phyloP scores from a whole-genome alignment of 2,329 filamentous ascomycete species.

The Volutella citrinella region DNA sequence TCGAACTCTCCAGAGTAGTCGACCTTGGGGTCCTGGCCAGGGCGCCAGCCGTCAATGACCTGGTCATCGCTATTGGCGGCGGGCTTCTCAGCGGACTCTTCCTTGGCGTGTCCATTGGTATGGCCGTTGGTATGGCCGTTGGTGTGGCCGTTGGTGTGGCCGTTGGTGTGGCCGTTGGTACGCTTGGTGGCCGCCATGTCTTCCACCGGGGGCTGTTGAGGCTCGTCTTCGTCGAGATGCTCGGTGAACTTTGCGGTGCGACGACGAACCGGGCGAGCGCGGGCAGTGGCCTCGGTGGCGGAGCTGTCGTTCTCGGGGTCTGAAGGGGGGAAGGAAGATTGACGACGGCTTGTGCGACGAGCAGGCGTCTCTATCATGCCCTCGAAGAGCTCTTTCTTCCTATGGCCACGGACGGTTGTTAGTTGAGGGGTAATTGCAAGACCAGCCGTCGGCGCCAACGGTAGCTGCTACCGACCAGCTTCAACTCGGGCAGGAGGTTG shows the following conservation, averaged over 20 bases:
- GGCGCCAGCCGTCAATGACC: constrained; percentile 53
- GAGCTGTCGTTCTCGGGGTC: constrained; percentile 47
- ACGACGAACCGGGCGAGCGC: constrained; percentile 37
- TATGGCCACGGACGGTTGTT: constrained; percentile 21
- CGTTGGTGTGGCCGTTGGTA: constrained; percentile 31
- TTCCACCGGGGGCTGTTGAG: constrained; percentile 19
- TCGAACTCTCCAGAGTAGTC: constrained; percentile 68
- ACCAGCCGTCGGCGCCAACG: neutral
- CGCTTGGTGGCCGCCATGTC: constrained; percentile 27
- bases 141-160: constrained; percentile 14
- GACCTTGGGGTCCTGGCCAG: constrained; percentile 58
- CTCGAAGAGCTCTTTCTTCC: constrained; percentile 60
- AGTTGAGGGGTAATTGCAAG: neutral
- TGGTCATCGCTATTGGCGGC: constrained; percentile 28
- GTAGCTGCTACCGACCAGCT: neutral
- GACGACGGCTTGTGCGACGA: constrained; percentile 47
- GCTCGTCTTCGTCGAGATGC: constrained; percentile 45
- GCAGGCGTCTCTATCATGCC: constrained; percentile 59
- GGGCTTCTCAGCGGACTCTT: too few relatives aligned
- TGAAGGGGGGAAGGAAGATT: constrained; percentile 45
- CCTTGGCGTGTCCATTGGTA: constrained; percentile 26
- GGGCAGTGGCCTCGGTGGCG: constrained; percentile 44
- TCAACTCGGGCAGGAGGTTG: neutral
- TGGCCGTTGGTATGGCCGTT: constrained; percentile 30
- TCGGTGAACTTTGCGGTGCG: constrained; percentile 50